Evolutionary conservation across 1,284 basidiomycete species (phyloP), one percentile per base, ranked within the genome.

Genomic region (Ustilago shanxiensis): DNA sequence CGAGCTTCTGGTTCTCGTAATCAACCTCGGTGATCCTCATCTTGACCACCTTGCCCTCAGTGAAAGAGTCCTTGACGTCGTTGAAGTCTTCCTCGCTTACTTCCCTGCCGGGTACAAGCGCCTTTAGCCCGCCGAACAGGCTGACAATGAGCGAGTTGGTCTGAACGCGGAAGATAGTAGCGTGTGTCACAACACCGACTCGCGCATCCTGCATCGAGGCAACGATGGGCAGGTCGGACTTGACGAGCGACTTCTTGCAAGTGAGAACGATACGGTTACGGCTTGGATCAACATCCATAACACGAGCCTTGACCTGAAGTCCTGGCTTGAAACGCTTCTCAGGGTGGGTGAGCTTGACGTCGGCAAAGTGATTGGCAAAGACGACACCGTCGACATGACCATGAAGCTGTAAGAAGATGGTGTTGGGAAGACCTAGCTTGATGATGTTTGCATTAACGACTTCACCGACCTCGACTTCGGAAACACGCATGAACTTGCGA

Each of bases 281-380:
- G 49, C 92, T 91, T 0, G 91, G 88, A 84, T 99, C 93, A 53
- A 96, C 91, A 10, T 91, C 89, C 33, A 97, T 91, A n/a, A 98
- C 93, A 61, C 93, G 88, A 76, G 94, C 95, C 87, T 94, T 98
- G 87, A 99, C 92, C 54, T 86, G 90, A 4, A 90, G 89, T 31
- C 95, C 95, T 16, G 90, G 88, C 85, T 94, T 96, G 89, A 97
- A 99, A 75, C 93, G 91, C 87, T 93, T 95, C 66, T 85, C 83
- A 29, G 82, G 83, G 57, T 85, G 76, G 84, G 95, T 97, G 77
- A 99, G 89, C 37, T 88, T 87, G 81, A 99, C 95, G 85, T 86
- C 84, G 33, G 97, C 94, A 86, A 94, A 99, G 87, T 99, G 97
- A 76, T 91, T 89, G 0, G 96, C 95, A 92, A 94, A 98, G 31